Conservation (phyloP, 768 basidiomycete species). For the Tulasnella sp. region DNA sequence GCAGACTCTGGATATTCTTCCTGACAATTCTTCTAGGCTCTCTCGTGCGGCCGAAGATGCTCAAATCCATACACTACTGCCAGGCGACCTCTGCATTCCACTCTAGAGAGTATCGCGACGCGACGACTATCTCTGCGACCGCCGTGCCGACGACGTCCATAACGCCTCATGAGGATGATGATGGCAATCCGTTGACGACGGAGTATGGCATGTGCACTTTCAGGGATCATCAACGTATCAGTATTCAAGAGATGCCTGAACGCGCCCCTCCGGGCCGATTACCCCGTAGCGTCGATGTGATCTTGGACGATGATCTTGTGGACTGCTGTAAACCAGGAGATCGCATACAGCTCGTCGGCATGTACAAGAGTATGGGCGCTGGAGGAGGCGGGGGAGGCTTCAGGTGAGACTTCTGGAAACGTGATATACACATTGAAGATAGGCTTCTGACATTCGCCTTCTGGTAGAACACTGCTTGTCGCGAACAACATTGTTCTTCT, state of each 20-base stretch:
- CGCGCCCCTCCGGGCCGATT: slow-evolving; percentile 94
- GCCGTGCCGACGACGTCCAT: slow-evolving; percentile 76
- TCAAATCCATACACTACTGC: slow-evolving; percentile 92
- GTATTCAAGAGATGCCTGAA: slow-evolving; percentile 99
- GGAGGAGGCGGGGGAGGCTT: slow-evolving; percentile 77
- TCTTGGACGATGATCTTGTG: slow-evolving; percentile 91
- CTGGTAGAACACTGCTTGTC: slow-evolving; percentile 83
- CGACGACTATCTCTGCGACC: slow-evolving; percentile 74
- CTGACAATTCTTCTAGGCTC: slow-evolving; percentile 36
- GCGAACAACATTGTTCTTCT: slow-evolving; percentile 93
- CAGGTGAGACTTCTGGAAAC: slow-evolving; percentile 45
- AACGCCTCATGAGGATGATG: slow-evolving; percentile 85
- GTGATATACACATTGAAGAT: background rate
- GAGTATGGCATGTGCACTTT: slow-evolving; percentile 90
- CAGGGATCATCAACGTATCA: slow-evolving; percentile 92
- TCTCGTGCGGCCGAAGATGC: slow-evolving; percentile 96
- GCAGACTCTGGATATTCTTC: background rate
- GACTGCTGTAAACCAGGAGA: slow-evolving; percentile 98
- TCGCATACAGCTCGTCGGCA: slow-evolving; percentile 90
- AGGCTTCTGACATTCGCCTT: slow-evolving; percentile 14
- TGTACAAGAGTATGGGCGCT: slow-evolving; percentile 88
- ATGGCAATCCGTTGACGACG: slow-evolving; percentile 74
- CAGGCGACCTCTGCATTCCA: slow-evolving; percentile 78
- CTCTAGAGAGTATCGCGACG: slow-evolving; percentile 84
- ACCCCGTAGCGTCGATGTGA: slow-evolving; percentile 90